Percentiles rank a stretch among this genome's conserved stretches.
These are phyloP conservation scores for Luzula sylvatica DNA, from an alignment of 176 grass and related monocot genomes.

Conservation along the genomic window DNA sequence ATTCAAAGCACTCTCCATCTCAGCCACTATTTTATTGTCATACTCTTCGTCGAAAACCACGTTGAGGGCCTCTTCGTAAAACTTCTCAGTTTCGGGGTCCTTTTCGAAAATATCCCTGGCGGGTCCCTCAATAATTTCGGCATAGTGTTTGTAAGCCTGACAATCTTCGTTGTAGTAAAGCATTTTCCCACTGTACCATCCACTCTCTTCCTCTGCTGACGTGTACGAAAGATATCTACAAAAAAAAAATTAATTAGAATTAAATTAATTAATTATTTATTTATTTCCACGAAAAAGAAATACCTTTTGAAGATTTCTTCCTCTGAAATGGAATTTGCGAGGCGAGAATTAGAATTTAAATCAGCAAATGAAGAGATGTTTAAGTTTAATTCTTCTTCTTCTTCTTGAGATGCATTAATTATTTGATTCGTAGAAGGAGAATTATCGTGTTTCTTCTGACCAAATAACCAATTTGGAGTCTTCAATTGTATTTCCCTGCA, in stretches of 20 bases:
- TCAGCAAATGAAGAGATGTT: constrained; percentile 32
- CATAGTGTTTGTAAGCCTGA: constrained; percentile 68
- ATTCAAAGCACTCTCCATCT: constrained; percentile 45
- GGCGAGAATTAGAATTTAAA: constrained; percentile 51
- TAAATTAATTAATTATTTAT: not conserved
- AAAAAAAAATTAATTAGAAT: not conserved
- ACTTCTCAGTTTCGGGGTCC: constrained; percentile 48
- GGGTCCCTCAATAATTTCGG: constrained; percentile 69
- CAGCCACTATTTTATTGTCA: constrained; percentile 29
- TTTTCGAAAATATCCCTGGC: constrained; percentile 78
- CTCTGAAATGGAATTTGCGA: constrained; percentile 43
- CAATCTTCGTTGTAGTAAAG: constrained; percentile 76
- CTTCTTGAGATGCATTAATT: not conserved
- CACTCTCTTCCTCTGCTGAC: constrained; percentile 49
- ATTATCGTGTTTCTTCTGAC: constrained; percentile 74
- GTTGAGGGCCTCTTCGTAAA: constrained; percentile 46
- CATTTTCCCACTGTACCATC: constrained; percentile 74
- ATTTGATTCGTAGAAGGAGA: constrained; percentile 27
- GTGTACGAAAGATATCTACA: constrained; percentile 68
- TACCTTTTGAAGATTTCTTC: constrained; percentile 88
- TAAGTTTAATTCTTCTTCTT: constrained; percentile 24
- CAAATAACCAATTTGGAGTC: constrained; percentile 91
- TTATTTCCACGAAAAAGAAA: not conserved
- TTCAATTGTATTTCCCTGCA: constrained; percentile 95
- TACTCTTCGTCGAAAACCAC: constrained; percentile 34